Conservation (phyloP, 1,284 basidiomycete genomes). For the Cutaneotrichosporon spelunceum region DNA sequence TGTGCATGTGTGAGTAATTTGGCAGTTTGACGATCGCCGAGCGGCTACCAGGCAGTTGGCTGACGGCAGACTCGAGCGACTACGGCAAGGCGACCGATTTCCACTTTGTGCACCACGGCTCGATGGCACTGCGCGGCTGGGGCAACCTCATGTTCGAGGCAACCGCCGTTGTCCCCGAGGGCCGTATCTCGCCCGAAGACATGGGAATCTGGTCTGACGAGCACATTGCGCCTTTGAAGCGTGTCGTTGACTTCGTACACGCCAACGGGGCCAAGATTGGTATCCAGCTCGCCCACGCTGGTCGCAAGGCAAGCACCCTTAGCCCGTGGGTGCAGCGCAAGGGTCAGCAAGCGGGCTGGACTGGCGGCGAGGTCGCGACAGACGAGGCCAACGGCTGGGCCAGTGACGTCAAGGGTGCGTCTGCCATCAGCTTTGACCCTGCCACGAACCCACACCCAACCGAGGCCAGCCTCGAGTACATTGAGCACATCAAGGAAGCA, state of each 20-base stretch:
- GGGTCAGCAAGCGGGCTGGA: constrained; percentile 41
- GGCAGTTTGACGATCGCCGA: neutral
- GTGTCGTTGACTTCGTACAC: constrained; percentile 73
- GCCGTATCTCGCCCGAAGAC: constrained; percentile 59
- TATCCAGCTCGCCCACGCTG: constrained; percentile 76
- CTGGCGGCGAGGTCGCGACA: constrained; percentile 41
- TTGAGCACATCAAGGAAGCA: constrained; percentile 63
- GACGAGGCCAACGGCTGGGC: constrained; percentile 67
- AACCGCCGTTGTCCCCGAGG: constrained; percentile 69
- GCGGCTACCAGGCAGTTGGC: too few species aligned
- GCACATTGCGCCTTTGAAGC: constrained; percentile 65
- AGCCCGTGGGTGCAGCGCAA: constrained; percentile 59
- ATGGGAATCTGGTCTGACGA: constrained; percentile 70
- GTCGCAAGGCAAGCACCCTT: constrained; percentile 65
- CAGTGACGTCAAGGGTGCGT: constrained; percentile 61
- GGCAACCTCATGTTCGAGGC: constrained; percentile 68
- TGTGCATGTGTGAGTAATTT: constrained; percentile 58
- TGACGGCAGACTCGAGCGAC: constrained; percentile 61
- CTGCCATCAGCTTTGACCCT: constrained; percentile 58
- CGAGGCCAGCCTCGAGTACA: constrained; percentile 59
- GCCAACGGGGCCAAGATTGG: constrained; percentile 65
- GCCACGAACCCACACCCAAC: constrained; percentile 57
- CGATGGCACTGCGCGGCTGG: constrained; percentile 53
- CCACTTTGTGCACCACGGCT: constrained; percentile 72
- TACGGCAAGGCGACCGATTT: constrained; percentile 70